A percentile compares a stretch with the other conserved stretches of the same genome.
These are phyloP conservation scores for Coemansia pectinata DNA, from an alignment of 192 early-diverging fungal genomes.

Conservation along the genomic window DNA sequence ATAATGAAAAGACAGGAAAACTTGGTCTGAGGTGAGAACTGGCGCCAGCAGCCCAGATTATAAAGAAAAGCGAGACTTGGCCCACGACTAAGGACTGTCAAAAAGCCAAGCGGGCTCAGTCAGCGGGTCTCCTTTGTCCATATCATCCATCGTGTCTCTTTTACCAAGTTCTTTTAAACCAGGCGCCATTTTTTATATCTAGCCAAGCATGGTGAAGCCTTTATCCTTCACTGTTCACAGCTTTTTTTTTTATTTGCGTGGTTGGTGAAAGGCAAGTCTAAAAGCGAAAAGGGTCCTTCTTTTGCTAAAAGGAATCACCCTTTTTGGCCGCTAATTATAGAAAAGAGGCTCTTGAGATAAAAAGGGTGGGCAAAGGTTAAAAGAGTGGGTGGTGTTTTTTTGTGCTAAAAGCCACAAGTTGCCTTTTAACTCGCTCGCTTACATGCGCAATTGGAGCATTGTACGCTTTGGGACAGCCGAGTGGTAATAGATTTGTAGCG, in stretches of 20 bases:
- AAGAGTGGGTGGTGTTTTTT: background rate
- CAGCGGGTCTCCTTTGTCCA: background rate
- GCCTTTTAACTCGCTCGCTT: background rate
- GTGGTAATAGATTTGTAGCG: background rate
- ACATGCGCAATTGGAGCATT: background rate
- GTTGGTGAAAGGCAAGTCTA: slow-evolving; percentile 2
- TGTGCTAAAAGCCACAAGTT: slow-evolving; percentile 1
- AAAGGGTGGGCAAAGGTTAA: background rate
- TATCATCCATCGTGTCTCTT: background rate
- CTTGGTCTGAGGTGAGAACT: background rate
- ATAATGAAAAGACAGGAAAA: background rate
- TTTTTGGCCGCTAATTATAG: background rate
- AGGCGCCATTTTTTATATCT: background rate
- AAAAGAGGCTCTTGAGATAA: background rate
- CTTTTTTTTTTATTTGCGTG: background rate
- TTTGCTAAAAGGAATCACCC: background rate
- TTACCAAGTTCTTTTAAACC: slow-evolving; percentile 5
- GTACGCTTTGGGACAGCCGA: background rate
- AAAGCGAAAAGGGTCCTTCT: slow-evolving; percentile 4
- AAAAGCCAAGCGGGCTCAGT: background rate
- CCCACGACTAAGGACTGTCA: background rate
- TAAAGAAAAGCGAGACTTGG: slow-evolving; percentile 10
- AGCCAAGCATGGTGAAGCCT: background rate
- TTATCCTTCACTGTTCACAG: background rate
- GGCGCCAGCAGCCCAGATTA: background rate